Base-by-base conservation (phyloP, 345 rosid genomes). In the Arabis alpina region DNA sequence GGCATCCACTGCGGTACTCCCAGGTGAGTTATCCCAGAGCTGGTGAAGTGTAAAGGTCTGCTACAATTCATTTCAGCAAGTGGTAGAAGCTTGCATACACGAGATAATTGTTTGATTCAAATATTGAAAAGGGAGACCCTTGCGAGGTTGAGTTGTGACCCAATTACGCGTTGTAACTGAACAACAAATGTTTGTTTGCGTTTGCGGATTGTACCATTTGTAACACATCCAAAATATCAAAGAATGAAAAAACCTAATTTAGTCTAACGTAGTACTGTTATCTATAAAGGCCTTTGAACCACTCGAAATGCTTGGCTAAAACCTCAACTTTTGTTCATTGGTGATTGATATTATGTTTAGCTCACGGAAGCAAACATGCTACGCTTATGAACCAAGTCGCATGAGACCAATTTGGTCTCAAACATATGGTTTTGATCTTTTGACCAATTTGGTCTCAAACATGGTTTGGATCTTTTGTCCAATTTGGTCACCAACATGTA, bases 111-210 rank as follows among this genome's bases (percentile, higher is more conserved):
- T 63, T 48, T 54, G 64, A 15, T 72, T 40, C 32, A 54, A 6
- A 19, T 15, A 28, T 48, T 47, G 70, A 47, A 27, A 63, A 8
- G 14, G 64, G 15, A 2, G 8, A 11, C 19, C 15, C 19, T n/a
- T 66, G 13, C 50, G 14, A 41, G 12, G 52, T 25, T 49, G 50
- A 36, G 52, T 25, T 49, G 51, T 50, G 50, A 36, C 40, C 42
- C 42, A 59, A 8, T 36, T 39, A 25, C 50, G 41, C 8, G 3
- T 23, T 71, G 54, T 55, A 54, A 34, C 63, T 61, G 47, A 72
- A 63, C 53, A 72, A 63, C 53, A 54, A 25, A 45, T 54, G 61
- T 61, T 50, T 60, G 52, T 44, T 51, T 71, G 45, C 45, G n/a
- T 60, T 61, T 50, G 19, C 32, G n/a, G 76, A 55, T 37, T 56